Conservation (phyloP, 2,329 filamentous ascomycete genomes). For the Stachybotrys elegans region DNA sequence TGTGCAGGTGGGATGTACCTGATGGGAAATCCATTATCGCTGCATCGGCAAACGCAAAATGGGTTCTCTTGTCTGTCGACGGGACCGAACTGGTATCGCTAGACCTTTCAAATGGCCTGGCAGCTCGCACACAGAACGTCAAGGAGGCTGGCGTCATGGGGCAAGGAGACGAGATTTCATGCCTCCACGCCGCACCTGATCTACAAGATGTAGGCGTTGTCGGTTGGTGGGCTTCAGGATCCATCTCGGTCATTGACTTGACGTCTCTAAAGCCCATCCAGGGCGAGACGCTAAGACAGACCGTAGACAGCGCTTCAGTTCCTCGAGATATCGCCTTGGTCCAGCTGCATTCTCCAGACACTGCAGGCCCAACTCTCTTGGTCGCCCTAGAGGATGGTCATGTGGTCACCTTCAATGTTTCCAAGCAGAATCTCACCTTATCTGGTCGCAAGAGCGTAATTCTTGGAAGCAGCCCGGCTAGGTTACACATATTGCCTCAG, state of each 20-base stretch:
- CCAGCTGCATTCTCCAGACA: slow-evolving; percentile 61
- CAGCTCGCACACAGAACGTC: slow-evolving; percentile 55
- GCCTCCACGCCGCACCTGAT: slow-evolving; percentile 67
- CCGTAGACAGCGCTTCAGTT: slow-evolving; percentile 67
- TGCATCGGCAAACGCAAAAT: slow-evolving; percentile 67
- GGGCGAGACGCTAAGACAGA: slow-evolving; percentile 55
- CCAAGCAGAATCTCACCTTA: slow-evolving; percentile 55
- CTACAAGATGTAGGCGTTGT: slow-evolving; percentile 66
- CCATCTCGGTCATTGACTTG: slow-evolving; percentile 69
- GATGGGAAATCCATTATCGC: slow-evolving; percentile 62
- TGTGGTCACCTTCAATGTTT: slow-evolving; percentile 76
- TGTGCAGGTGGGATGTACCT: slow-evolving; percentile 53
- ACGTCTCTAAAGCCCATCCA: slow-evolving; percentile 60
- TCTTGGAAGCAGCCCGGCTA: slow-evolving; percentile 79
- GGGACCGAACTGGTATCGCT: slow-evolving; percentile 70
- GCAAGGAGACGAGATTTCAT: slow-evolving; percentile 69
- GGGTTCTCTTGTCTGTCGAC: slow-evolving; percentile 68
- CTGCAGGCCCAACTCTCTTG: slow-evolving; percentile 68
- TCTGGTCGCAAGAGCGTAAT: slow-evolving; percentile 75
- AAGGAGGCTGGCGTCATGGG: slow-evolving; percentile 37
- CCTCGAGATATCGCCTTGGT: slow-evolving; percentile 78
- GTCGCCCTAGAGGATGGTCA: slow-evolving; percentile 90
- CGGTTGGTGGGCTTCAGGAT: slow-evolving; percentile 83
- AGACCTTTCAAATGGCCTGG: slow-evolving; percentile 53
- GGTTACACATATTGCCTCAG: slow-evolving; percentile 72